phyloP scores from a whole-genome alignment of 2,329 filamentous ascomycete species.

The Colletotrichum camelliae region DNA sequence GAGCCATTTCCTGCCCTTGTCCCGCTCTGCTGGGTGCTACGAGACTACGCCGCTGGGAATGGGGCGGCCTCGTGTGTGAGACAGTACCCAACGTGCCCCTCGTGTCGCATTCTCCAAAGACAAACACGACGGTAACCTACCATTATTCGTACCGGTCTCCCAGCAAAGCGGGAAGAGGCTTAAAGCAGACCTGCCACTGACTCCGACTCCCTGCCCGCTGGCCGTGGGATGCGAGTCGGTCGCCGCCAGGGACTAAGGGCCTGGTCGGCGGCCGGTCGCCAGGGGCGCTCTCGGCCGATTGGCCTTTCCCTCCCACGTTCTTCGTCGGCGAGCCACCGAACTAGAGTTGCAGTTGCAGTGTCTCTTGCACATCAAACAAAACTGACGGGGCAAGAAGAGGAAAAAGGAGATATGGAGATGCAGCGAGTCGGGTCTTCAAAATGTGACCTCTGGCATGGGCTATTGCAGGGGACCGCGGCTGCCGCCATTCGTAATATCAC shows the following conservation, averaged over 20 bases:
- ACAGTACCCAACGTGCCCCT: background rate
- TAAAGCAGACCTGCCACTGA: background rate
- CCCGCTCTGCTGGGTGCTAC: background rate
- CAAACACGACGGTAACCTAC: background rate
- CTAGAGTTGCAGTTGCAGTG: background rate
- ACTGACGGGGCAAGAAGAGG: background rate
- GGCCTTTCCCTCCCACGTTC: background rate
- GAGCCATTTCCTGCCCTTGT: background rate
- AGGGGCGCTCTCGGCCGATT: conserved; percentile 16
- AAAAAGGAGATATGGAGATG: background rate
- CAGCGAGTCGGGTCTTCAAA: background rate
- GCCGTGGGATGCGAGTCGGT: background rate
- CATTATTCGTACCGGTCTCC: background rate
- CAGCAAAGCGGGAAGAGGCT: background rate
- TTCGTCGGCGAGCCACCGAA: background rate
- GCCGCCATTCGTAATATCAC: background rate
- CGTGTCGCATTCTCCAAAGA: background rate
- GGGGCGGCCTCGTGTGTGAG: background rate
- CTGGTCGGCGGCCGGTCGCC: background rate
- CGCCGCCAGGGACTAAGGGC: background rate
- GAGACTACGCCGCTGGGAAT: background rate
- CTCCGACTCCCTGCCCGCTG: background rate
- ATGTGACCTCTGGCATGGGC: background rate
- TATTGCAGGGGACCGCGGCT: background rate
- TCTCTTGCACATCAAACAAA: conserved; percentile 1